A percentile compares a stretch with the other conserved stretches of the same genome.
Evolutionary conservation across 1,284 basidiomycete species (phyloP).

Genomic region (Rhodotorula sp.): DNA sequence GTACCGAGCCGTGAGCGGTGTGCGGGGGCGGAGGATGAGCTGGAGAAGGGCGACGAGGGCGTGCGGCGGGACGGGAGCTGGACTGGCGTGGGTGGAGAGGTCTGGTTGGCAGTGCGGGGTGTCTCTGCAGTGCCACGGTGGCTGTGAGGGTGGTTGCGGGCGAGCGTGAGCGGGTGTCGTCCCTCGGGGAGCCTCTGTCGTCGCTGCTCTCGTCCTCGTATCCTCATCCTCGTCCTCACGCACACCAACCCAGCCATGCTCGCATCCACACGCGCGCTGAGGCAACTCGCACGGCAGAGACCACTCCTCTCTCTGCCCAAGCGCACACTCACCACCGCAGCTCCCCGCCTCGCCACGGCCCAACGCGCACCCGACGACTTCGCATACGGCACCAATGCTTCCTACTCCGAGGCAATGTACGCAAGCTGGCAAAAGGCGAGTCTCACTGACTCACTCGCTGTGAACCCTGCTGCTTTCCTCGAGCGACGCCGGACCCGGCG

Average conservation of each 20-base stretch:
- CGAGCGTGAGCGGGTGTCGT: neutral
- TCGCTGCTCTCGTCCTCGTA: no score
- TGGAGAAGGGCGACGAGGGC: no score
- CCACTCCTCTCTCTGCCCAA: neutral
- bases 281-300: neutral
- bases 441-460: neutral
- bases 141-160: neutral
- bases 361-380: slow-evolving; percentile 3
- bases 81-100: no score
- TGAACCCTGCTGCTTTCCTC: neutral
- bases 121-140: no score
- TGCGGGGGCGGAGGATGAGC: no score
- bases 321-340: neutral
- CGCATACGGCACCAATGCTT: slow-evolving; percentile 14
- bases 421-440: slow-evolving; percentile 6
- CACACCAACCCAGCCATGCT: neutral
- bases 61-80: no score
- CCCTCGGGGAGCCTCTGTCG: no score
- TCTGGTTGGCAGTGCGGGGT: no score
- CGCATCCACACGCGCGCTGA: neutral
- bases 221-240: no score
- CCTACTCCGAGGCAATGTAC: slow-evolving; percentile 10
- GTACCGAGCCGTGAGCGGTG: no score
- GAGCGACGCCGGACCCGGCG: neutral
- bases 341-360: neutral